Evolutionary conservation across 2,329 filamentous ascomycete species (phyloP), one percentile per base, ranked within the genome.

Genomic region (Zelopaecilomyces penicillatus): DNA sequence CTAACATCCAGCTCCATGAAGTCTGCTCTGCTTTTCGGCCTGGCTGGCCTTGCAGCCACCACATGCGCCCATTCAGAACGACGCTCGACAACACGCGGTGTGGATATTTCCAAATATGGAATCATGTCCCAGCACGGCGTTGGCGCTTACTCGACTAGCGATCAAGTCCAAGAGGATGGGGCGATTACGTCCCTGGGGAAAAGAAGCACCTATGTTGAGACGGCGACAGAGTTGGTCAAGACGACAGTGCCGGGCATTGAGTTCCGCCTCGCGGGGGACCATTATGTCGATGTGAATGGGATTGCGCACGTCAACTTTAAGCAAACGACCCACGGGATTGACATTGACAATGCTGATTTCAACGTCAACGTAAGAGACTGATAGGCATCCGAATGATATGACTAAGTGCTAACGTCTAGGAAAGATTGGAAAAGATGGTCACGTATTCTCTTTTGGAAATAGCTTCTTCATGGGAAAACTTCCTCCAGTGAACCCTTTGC

Each of bases 311-410:
- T 75, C 53, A 67, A 75, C 59, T 75, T 76, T 62, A 74, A 73
- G 61, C 74, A 77, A 59, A 75, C 71, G 0, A 63, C 61, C 32
- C 69, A 75, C 47, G 73, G 68, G 4, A 54, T 76, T 9, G 74
- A 76, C 46, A 70, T 78, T 45, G 74, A 76, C 53, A 76, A 76
- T 53, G 70, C 71, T 4, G 69, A 74, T 54, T 74, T 75, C 55
- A 75, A 75, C 48, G 70, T 76, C 43, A 76, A 77, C 48, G 71
- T 75, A 53, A 62, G 69, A 12, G 32, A 3, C 12, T 12, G 8
- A 19, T 3, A 19, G 3, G 3, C 32, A 34, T 2, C 12, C 32
- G 32, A 9, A 34, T 12, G 8, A 34, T 12, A 3, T 34, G 8
- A 34, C 12, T 12, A 34, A 34, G 32, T 9, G 12, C 12, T 12